Evolutionary conservation across 257 asterid species (phyloP).

Genomic region (Solanum corneliomulleri): DNA sequence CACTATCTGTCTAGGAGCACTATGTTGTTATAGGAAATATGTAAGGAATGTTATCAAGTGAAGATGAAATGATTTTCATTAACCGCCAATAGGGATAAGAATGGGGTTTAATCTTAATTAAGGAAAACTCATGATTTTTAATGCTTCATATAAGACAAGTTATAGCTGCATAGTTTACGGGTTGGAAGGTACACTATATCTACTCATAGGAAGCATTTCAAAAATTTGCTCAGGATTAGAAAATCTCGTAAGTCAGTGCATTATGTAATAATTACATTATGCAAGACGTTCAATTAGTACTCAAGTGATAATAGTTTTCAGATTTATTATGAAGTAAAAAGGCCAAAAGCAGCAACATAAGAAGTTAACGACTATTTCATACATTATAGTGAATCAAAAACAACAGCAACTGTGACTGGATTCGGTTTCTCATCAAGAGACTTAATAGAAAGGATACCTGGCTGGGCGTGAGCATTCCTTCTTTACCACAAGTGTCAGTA

Average conservation of each 20-base stretch:
- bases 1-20: not conserved
- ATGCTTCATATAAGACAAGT: not conserved
- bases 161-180: not conserved
- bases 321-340: not conserved
- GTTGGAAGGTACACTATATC: not conserved
- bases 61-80: not conserved
- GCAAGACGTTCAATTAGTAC: not conserved
- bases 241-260: not conserved
- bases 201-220: not conserved
- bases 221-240: not conserved
- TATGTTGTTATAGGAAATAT: not conserved
- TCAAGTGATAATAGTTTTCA: not conserved
- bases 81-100: not conserved
- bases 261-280: not conserved
- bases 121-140: not conserved
- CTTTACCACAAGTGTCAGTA: not conserved
- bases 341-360: not conserved
- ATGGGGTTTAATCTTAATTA: not conserved
- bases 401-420: not conserved
- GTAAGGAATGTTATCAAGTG: not conserved
- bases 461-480: not conserved
- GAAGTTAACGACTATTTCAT: not conserved
- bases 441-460: not conserved
- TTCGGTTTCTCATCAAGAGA: not conserved
- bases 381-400: not conserved